These are phyloP conservation scores for Mucor saturninus DNA, from an alignment of 371 early-diverging fungal genomes.

Conservation along the genomic window DNA sequence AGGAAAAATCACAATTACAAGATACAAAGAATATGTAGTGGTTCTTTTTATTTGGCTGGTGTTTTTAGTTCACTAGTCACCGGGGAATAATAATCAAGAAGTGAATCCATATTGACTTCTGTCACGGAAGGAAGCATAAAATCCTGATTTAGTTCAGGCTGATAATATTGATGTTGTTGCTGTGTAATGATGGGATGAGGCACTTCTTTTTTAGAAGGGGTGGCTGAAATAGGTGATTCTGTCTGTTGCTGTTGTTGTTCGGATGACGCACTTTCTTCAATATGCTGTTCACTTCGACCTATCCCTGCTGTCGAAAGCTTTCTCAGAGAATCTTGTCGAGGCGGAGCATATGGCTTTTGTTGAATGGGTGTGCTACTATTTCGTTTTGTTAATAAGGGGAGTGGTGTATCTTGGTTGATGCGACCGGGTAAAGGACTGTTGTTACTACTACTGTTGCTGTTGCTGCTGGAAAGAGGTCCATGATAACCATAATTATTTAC, in stretches of 20 bases:
- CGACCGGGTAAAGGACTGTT: constrained; percentile 1
- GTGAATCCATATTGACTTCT: constrained; percentile 4
- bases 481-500: background rate
- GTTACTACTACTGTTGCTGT: background rate
- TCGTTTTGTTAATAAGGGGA: background rate
- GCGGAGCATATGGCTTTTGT: constrained; percentile 12
- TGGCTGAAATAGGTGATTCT: background rate
- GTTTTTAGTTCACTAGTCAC: background rate
- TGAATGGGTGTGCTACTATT: background rate
- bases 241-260: background rate
- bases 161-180: constrained; percentile 11
- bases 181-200: background rate
- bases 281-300: background rate
- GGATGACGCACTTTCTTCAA: too few relatives aligned
- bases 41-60: background rate
- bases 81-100: constrained; percentile 11
- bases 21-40: background rate
- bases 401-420: background rate
- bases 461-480: background rate
- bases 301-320: constrained; percentile 2
- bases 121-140: background rate
- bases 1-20: background rate
- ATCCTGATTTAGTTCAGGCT: constrained; percentile 7
- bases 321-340: constrained; percentile 19
- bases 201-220: background rate